Percentiles rank a stretch among this genome's conserved stretches.
Evolutionary conservation across 495 filamentous ascomycete species (phyloP).

Genomic region (Neurospora tetrasperma): DNA sequence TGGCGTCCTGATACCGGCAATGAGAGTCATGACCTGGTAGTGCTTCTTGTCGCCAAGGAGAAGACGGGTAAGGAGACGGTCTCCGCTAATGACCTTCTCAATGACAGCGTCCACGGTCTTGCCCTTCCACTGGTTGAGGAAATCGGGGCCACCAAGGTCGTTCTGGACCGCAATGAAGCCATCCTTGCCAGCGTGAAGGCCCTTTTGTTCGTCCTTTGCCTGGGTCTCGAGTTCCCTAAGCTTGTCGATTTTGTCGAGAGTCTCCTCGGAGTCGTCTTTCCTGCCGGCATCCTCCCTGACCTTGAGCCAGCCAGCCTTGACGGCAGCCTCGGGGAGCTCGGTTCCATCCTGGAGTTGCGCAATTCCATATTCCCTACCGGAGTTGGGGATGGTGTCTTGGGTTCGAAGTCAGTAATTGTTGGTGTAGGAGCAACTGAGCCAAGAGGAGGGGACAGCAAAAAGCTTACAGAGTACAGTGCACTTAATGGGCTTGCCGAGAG

Average conservation of each 20-base stretch:
- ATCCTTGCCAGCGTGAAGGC: conserved; percentile 54
- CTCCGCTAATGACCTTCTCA: conserved; percentile 83
- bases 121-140: conserved; percentile 69
- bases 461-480: conserved; percentile 55
- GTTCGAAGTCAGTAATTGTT: conserved; percentile 17
- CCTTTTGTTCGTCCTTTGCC: conserved; percentile 66
- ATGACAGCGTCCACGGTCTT: conserved; percentile 63
- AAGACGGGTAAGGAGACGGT: conserved; percentile 78
- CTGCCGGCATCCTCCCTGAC: conserved; percentile 85
- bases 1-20: conserved; percentile 83
- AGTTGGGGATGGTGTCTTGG: conserved; percentile 62
- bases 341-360: conserved; percentile 63
- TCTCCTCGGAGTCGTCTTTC: conserved; percentile 72
- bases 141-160: conserved; percentile 64
- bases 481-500: conserved; percentile 78
- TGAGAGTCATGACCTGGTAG: conserved; percentile 66
- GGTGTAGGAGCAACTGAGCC: neutral
- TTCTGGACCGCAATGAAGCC: conserved; percentile 65
- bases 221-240: conserved; percentile 69
- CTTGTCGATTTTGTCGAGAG: conserved; percentile 57
- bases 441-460: neutral
- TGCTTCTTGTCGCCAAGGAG: conserved; percentile 68
- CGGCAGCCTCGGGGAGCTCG: conserved; percentile 63
- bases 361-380: conserved; percentile 79
- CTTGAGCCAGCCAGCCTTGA: conserved; percentile 82